Evolutionary conservation across 768 basidiomycete species (phyloP), one percentile per base, ranked within the genome.

Genomic region (Leccinum truebloodii): DNA sequence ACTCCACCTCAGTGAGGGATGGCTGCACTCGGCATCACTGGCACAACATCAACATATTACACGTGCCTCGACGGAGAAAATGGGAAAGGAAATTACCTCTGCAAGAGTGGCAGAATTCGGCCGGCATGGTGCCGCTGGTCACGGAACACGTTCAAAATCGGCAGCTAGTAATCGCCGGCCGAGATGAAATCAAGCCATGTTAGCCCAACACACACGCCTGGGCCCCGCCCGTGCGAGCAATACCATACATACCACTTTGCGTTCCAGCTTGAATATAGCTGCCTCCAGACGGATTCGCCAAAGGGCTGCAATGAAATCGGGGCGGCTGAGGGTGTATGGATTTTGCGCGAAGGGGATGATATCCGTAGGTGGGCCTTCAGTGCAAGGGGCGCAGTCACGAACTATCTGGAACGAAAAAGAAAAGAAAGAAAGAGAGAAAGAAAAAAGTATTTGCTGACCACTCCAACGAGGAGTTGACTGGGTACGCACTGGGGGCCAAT

Each of bases 251-350:
- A 70, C 68, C 59, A 59, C 65, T 61, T 58, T 65, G 37, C 68
- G 65, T n/a, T 70, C 68, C 4, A 70, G 34, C 30, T 50, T 20
- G 58, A 65, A 69, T 52, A 70, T 63, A 5, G 61, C 68, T 3
- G 60, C 52, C 34, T 67, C 60, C 28, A 70, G 63, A 6, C 63
- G 61, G 46, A 62, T 14, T 41, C 53, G 55, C 68, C 68, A 69
- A 16, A 69, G 58, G 10, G 54, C 59, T 10, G 53, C 61, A n/a
- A 69, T 52, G 30, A 63, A 61, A 22, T 65, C 56, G 6, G 68
- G 61, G 18, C 24, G 7, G 22, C 24, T 53, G 41, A 16, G 14
- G 12, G 55, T 7, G 14, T 6, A 3, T n/a, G 13, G 14, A n/a
- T 48, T 50, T 1, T 41, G 20, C 10, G 46, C 4, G 13, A n/a